phyloP scores from a whole-genome alignment of 306 rosid genomes.

The Ziziphus jujuba region DNA sequence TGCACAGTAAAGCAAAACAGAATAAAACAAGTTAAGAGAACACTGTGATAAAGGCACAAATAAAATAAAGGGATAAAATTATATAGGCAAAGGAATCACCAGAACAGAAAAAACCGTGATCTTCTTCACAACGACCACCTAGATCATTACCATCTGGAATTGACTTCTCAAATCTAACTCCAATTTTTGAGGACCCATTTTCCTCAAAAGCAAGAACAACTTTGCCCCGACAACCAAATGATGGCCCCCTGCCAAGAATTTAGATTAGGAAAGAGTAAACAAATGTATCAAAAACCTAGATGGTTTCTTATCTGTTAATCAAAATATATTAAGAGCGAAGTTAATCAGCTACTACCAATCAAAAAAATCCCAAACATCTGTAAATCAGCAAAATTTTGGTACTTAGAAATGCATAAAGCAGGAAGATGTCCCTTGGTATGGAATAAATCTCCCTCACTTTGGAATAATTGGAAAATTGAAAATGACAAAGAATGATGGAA shows the following conservation, averaged over 20 bases:
- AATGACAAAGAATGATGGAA: too few relatives aligned
- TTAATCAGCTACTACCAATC: too few relatives aligned
- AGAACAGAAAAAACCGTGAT: slow-evolving; percentile 89
- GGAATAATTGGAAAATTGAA: too few relatives aligned
- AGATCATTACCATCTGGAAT: slow-evolving; percentile 95
- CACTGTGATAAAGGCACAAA: slow-evolving; percentile 16
- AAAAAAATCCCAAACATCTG: too few relatives aligned
- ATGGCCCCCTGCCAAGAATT: slow-evolving; percentile 76
- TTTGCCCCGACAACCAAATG: slow-evolving; percentile 77
- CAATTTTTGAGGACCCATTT: slow-evolving; percentile 81
- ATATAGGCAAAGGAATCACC: slow-evolving; percentile 49
- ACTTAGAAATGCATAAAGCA: too few relatives aligned
- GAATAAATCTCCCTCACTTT: too few relatives aligned
- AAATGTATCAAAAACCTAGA: background rate
- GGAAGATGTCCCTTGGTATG: too few relatives aligned
- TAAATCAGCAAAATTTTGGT: too few relatives aligned
- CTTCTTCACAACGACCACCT: slow-evolving; percentile 89
- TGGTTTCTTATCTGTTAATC: too few relatives aligned
- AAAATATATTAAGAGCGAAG: too few relatives aligned
- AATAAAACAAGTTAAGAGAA: background rate
- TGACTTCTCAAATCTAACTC: slow-evolving; percentile 93
- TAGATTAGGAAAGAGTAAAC: background rate
- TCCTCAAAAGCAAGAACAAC: slow-evolving; percentile 91
- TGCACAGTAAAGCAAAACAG: slow-evolving; percentile 28
- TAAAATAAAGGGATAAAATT: background rate